Evolutionary conservation across 306 rosid genomes (phyloP), one percentile per base, ranked within the genome.

Genomic region (Cucurbita ficifolia): DNA sequence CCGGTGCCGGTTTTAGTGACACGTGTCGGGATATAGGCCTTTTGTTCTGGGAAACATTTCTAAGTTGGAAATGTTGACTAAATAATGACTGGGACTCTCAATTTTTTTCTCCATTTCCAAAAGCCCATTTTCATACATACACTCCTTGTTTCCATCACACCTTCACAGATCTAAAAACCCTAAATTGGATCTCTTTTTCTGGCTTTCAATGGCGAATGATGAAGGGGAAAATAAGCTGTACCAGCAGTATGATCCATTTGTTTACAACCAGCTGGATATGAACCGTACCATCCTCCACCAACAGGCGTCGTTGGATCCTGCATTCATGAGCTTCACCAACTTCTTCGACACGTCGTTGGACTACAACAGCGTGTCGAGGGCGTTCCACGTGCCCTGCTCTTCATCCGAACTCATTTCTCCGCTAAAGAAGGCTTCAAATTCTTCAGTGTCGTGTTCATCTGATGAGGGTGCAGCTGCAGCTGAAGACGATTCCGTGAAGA

Each of bases 341-440:
- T 87, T 79, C 74, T 82, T 90, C 35, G 90, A 87, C 46, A 89
- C 86, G 50, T 83, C 96, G 45, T 73, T 90, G 88, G 96, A 90
- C 60, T 94, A 89, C 75, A 86, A 83, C 80, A 79, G 82, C 35
- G 89, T 89, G 70, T 89, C 97, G 1, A 85, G 64, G 80, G 97
- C 95, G 75, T 94, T 94, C 70, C 96, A 89, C 81, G 60, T 90
- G 85, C 83, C 98, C 45, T 90, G 96, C 54, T 88, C 97, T 5
- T 85, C 96, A 4, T 81, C 97, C 65, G 88, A 87, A 81, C 85
- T 87, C 36, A 73, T 86, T 69, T 86, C 91, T 12, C 79, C 86
- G 52, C 77, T 84, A 59, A 77, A 75, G 56, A 82, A 73, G 21
- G 79, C 76, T 33, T 67, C 71, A 2, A 88, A 88, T 83, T 88